Percentiles rank a stretch among this genome's conserved stretches.
These are phyloP conservation scores for Mucor saturninus DNA, from an alignment of 371 early-diverging fungal species.

Conservation along the genomic window DNA sequence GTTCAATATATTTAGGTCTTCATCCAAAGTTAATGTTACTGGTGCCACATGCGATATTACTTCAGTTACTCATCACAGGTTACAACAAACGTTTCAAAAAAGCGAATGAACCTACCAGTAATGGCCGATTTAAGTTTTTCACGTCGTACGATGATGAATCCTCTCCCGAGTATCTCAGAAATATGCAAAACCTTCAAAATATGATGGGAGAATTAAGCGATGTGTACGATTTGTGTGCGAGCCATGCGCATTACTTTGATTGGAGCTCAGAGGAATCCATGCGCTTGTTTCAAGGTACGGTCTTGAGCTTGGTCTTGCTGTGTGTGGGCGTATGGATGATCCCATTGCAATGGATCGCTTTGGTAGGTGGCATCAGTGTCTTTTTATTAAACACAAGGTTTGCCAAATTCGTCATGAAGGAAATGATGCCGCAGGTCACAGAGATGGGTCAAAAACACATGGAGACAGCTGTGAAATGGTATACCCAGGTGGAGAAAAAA, in stretches of 20 bases:
- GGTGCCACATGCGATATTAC: conserved; percentile 39
- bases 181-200: conserved; percentile 54
- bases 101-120: not conserved
- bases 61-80: conserved; percentile 30
- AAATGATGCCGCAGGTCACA: conserved; percentile 34
- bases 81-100: conserved; percentile 19
- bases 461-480: conserved; percentile 21
- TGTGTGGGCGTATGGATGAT: conserved; percentile 32
- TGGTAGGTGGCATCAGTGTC: conserved; percentile 34
- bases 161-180: conserved; percentile 50
- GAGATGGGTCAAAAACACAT: conserved; percentile 28
- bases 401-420: conserved; percentile 39
- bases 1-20: conserved; percentile 28
- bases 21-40: conserved; percentile 41
- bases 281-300: conserved; percentile 36
- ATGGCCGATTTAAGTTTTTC: conserved; percentile 20
- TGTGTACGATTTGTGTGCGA: conserved; percentile 36
- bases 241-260: conserved; percentile 37
- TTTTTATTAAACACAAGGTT: conserved; percentile 48
- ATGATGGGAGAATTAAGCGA: conserved; percentile 56
- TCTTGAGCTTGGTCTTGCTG: conserved; percentile 19
- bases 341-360: conserved; percentile 31
- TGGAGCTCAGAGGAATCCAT: conserved; percentile 48
- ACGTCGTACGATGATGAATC: conserved; percentile 35
- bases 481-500: conserved; percentile 31